Evolutionary conservation across 2,329 filamentous ascomycete genomes (phyloP).

Genomic region (Cordyceps militaris): DNA sequence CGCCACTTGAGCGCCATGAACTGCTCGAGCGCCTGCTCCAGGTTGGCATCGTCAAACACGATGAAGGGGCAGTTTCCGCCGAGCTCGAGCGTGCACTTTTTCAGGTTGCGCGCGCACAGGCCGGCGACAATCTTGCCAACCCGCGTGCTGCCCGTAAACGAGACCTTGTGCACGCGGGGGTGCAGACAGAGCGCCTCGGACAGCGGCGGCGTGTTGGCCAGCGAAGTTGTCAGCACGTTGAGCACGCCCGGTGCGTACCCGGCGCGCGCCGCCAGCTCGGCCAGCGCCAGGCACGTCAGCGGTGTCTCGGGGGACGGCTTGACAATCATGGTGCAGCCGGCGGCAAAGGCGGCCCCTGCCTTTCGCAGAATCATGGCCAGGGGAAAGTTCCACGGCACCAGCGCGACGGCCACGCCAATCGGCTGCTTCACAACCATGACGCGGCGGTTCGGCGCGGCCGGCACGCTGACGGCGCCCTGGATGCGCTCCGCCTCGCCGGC

Average conservation of each 20-base stretch:
- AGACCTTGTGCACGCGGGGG: slow-evolving; percentile 52
- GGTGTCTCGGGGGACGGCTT: slow-evolving; percentile 71
- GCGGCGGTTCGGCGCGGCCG: slow-evolving; percentile 54
- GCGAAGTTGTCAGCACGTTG: slow-evolving; percentile 39
- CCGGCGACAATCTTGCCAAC: slow-evolving; percentile 62
- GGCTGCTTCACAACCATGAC: slow-evolving; percentile 61
- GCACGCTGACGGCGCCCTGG: slow-evolving; percentile 53
- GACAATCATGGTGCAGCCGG: slow-evolving; percentile 68
- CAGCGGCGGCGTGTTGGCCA: slow-evolving; percentile 36
- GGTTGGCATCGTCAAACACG: slow-evolving; percentile 60
- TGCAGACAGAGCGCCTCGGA: slow-evolving; percentile 41
- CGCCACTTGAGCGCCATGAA: slow-evolving; percentile 61
- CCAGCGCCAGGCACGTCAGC: slow-evolving; percentile 62
- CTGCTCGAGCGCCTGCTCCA: slow-evolving; percentile 58
- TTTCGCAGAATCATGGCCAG: slow-evolving; percentile 43
- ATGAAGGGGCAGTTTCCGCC: slow-evolving; percentile 64
- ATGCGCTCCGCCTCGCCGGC: slow-evolving; percentile 41
- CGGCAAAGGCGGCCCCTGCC: slow-evolving; percentile 52
- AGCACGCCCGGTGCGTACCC: slow-evolving; percentile 71
- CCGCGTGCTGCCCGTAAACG: slow-evolving; percentile 67
- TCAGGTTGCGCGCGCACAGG: slow-evolving; percentile 54
- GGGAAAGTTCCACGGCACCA: slow-evolving; percentile 52
- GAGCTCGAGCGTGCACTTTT: slow-evolving; percentile 61
- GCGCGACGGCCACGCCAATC: slow-evolving; percentile 27
- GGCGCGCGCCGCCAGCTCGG: slow-evolving; percentile 59